Base-by-base conservation (phyloP, 2,329 filamentous ascomycete genomes). In the Alternaria gaisen region DNA sequence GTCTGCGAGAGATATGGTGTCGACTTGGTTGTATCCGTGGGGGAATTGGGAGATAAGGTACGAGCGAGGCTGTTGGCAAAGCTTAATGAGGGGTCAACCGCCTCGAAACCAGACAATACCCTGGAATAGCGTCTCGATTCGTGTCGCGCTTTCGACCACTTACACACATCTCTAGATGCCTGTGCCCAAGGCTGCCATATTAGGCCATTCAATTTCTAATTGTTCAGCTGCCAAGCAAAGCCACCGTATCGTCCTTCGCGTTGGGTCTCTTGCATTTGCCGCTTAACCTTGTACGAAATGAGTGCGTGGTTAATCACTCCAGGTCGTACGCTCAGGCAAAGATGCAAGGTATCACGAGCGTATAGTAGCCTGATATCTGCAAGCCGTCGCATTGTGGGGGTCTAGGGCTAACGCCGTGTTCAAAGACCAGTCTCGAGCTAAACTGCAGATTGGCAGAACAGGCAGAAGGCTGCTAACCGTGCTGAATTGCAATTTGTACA, bases 1-100 rank as follows among this genome's bases (percentile, higher is more conserved):
- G 82, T 88, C 6, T 84, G 82, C 63, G 50, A 34, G 60, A 80
- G 79, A 58, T 84, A 82, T 65, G 80, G 76, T 0, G 74, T 87
- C 9, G 69, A 78, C 40, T 69, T 87, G 58, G 68, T 84, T 32
- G 80, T 79, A 3, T 80, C 71, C 4, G 66, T 82, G 22, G 78
- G 80, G 2, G 80, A 80, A 18, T 67, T 88, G 59, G 65, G 62
- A 22, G 64, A 72, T 14, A 26, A 61, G 9, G 73, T 85, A 4
- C 52, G 67, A 44, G 38, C 10, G 34, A 72, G 57, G 63, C 55
- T 76, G 44, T 5, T 53, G 28, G 66, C 20, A 18, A 63, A 52
- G 41, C 57, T 60, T 47, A 30, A 48, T 11, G 18, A 26, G 18
- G 54, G 16, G 22, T 36, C 52, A 36, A 30, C 26, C 42, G 10